Conservation (phyloP, 768 basidiomycete species). For the Mycena epipterygia region DNA sequence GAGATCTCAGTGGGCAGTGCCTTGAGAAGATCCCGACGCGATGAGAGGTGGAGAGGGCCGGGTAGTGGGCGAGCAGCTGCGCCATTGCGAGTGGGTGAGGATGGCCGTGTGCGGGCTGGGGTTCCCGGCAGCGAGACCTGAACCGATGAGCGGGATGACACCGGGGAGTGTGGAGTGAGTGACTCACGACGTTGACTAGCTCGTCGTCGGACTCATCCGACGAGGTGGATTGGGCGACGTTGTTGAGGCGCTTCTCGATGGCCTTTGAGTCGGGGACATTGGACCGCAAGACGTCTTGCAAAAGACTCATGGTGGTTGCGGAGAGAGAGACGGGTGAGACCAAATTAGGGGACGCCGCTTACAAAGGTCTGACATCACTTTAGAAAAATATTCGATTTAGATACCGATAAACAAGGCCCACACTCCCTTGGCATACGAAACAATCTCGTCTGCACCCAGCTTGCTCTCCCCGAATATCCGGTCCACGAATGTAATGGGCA, state of each 20-base stretch:
- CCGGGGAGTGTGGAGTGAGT: too few species aligned
- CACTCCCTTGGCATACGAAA: conserved; percentile 89
- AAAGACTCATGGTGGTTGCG: conserved; percentile 66
- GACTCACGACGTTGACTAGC: conserved; percentile 78
- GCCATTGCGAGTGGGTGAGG: conserved; percentile 63
- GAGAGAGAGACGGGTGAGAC: not conserved
- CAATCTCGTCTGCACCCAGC: conserved; percentile 88
- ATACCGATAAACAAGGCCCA: conserved; percentile 84
- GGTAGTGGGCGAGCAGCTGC: conserved; percentile 63
- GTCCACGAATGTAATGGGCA: conserved; percentile 96
- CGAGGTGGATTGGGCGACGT: conserved; percentile 40
- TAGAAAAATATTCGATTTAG: conserved; percentile 42
- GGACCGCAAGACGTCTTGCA: conserved; percentile 78
- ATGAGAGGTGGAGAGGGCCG: conserved; percentile 60
- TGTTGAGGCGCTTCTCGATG: conserved; percentile 51
- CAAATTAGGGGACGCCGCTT: not conserved
- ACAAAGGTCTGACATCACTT: not conserved
- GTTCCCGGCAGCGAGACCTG: conserved; percentile 80
- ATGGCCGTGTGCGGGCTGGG: conserved; percentile 73
- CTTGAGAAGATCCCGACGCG: conserved; percentile 71
- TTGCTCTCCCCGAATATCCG: conserved; percentile 95
- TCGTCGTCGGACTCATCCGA: conserved; percentile 75
- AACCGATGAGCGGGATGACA: not conserved
- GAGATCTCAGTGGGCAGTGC: conserved; percentile 85
- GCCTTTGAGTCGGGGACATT: conserved; percentile 52